Evolutionary conservation across 345 rosid species (phyloP).

Genomic region (Anacardium occidentale): DNA sequence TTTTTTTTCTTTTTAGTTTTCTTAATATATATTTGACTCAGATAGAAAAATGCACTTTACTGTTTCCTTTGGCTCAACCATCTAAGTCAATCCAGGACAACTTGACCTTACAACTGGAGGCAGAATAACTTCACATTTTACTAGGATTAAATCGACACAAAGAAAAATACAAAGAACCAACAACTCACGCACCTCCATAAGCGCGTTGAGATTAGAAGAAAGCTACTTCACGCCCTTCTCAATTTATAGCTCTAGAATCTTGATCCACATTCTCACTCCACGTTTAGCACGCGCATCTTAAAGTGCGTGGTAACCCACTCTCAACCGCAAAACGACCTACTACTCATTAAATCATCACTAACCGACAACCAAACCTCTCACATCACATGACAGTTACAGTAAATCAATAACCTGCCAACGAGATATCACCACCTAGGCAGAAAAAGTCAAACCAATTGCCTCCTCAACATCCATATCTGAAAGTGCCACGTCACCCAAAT

Average conservation of each 20-base stretch:
- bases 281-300: neutral
- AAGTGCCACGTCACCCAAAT: constrained; percentile 23
- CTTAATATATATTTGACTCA: too few relatives aligned
- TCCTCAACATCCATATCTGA: neutral
- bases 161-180: neutral
- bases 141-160: neutral
- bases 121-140: neutral
- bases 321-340: neutral
- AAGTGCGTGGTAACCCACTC: neutral
- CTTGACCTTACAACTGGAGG: too few relatives aligned
- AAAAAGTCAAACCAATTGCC: constrained; percentile 13
- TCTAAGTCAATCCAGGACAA: neutral
- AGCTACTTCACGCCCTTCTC: neutral
- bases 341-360: constrained; percentile 18
- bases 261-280: neutral
- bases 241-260: neutral
- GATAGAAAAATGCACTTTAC: too few relatives aligned
- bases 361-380: constrained; percentile 9
- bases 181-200: neutral
- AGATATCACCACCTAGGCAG: constrained; percentile 20
- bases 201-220: constrained; percentile 5
- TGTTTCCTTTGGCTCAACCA: too few relatives aligned
- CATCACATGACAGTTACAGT: constrained; percentile 33
- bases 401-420: constrained; percentile 7
- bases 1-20: too few relatives aligned